Conservation (phyloP, 1,284 basidiomycete genomes). For the Malassezia globosa region DNA sequence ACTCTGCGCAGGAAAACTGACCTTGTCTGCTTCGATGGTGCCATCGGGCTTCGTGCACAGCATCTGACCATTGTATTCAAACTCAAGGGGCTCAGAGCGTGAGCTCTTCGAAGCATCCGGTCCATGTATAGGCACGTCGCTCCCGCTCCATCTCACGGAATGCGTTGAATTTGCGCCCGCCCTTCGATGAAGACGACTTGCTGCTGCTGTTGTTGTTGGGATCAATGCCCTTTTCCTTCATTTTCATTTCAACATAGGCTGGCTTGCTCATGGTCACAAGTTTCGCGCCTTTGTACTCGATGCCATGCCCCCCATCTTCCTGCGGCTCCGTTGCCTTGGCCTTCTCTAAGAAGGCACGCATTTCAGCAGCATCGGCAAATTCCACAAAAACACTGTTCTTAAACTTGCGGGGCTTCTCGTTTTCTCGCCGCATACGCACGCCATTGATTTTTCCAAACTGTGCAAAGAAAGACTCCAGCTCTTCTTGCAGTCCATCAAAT, state of each 20-base stretch:
- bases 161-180: constrained; percentile 60
- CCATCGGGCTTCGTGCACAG: constrained; percentile 60
- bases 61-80: constrained; percentile 47
- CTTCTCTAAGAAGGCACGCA: constrained; percentile 66
- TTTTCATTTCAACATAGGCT: constrained; percentile 90
- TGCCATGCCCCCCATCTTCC: constrained; percentile 32
- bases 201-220: constrained; percentile 54
- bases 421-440: constrained; percentile 69
- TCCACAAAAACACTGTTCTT: constrained; percentile 92
- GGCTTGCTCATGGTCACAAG: constrained; percentile 65
- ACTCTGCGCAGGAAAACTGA: constrained; percentile 58
- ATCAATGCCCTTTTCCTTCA: constrained; percentile 75
- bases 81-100: constrained; percentile 45
- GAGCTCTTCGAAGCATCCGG: constrained; percentile 46
- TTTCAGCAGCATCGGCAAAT: constrained; percentile 63
- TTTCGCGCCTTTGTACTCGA: constrained; percentile 30
- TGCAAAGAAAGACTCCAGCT: constrained; percentile 71
- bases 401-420: constrained; percentile 59
- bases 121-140: constrained; percentile 32
- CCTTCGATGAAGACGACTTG: constrained; percentile 3
- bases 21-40: constrained; percentile 58
- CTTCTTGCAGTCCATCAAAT: constrained; percentile 59
- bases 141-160: constrained; percentile 66
- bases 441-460: constrained; percentile 71
- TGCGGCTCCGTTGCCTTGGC: constrained; percentile 49